A percentile compares a stretch with the other conserved stretches of the same genome.
These are phyloP conservation scores for Clausena lansium DNA, from an alignment of 345 rosid genomes.

Conservation along the genomic window DNA sequence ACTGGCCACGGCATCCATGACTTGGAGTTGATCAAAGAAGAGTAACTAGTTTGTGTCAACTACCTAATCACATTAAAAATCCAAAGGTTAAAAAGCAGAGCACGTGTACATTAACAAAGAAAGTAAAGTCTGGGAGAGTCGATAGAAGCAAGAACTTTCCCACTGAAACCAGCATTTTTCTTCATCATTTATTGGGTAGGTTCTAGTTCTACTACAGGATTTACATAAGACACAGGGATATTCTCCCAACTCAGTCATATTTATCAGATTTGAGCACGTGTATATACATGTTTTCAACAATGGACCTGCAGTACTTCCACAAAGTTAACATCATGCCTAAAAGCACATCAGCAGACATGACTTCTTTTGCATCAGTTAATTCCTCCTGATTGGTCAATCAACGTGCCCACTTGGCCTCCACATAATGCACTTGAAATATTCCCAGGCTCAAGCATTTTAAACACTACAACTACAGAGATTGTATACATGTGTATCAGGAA, in stretches of 20 bases:
- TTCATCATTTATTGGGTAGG: not conserved
- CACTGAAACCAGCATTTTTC: not conserved
- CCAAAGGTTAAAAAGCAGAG: too few species aligned
- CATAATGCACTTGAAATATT: slow-evolving; percentile 44
- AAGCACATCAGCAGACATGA: not conserved
- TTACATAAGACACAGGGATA: not conserved
- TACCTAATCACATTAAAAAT: too few species aligned
- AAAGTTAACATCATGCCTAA: not conserved
- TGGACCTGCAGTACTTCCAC: not conserved
- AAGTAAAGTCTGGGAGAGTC: not conserved
- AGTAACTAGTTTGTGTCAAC: too few species aligned
- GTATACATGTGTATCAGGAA: not conserved
- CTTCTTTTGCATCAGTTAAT: slow-evolving; percentile 4
- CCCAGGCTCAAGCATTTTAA: slow-evolving; percentile 45
- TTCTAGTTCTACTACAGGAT: not conserved
- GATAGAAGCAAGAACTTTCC: not conserved
- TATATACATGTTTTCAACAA: not conserved
- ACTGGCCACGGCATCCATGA: too few species aligned
- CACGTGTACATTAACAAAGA: not conserved
- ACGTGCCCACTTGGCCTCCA: slow-evolving; percentile 48
- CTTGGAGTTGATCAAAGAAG: too few species aligned
- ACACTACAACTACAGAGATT: slow-evolving; percentile 35
- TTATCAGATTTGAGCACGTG: too few species aligned
- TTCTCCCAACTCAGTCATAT: not conserved
- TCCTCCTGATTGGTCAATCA: slow-evolving; percentile 35